Conservation (phyloP, 106 monocot species). For the Allium fistulosum region DNA sequence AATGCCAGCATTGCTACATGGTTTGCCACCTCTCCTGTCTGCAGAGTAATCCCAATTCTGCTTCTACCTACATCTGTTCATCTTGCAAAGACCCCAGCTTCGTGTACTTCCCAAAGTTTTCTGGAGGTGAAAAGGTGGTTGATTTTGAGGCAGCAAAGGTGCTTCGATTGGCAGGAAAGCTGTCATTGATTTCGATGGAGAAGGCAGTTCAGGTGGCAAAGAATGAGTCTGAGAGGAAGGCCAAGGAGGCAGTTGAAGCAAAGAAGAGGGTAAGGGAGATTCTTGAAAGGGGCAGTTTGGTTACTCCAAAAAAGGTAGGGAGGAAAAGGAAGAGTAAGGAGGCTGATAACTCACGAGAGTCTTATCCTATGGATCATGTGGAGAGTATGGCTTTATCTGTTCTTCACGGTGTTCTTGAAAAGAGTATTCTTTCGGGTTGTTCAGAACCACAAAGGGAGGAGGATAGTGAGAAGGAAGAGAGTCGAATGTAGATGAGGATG, state of each 20-base stretch:
- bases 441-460: no score
- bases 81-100: conserved; percentile 29
- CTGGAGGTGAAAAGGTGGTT: not conserved
- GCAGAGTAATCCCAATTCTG: conserved; percentile 9
- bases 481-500: no score
- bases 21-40: conserved; percentile 49
- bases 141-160: conserved; percentile 23
- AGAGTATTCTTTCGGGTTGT: no score
- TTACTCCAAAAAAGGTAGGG: conserved; percentile 20
- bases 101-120: conserved; percentile 26
- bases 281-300: conserved; percentile 26
- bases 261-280: conserved; percentile 66
- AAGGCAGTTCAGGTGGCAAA: conserved; percentile 20
- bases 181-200: conserved; percentile 44
- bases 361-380: no score
- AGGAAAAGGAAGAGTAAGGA: not conserved
- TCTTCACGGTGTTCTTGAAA: no score
- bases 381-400: no score
- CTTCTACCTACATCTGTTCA: conserved; percentile 31
- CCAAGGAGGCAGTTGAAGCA: conserved; percentile 45
- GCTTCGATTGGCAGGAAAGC: conserved; percentile 33
- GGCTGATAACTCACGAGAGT: no score
- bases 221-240: conserved; percentile 58
- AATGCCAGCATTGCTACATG: conserved; percentile 43
- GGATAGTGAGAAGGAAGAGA: no score